A percentile compares a stretch with the other conserved stretches of the same genome.
Evolutionary conservation across 805 yeast genomes (phyloP).

Genomic region (Wickerhamomyces subpelliculosus): DNA sequence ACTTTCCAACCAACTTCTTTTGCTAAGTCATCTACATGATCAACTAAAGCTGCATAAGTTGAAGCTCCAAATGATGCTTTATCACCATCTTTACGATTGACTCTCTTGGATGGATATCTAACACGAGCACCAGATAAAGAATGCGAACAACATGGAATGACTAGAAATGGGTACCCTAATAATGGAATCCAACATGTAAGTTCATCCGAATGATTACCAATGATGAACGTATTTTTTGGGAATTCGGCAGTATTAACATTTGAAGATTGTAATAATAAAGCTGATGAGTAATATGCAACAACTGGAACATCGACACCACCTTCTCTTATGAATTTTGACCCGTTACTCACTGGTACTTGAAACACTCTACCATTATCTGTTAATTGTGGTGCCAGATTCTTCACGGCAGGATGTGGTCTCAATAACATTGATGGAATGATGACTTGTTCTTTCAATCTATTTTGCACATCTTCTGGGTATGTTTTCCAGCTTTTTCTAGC

Average conservation of each 20-base stretch:
- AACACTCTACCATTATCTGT: conserved; percentile 57
- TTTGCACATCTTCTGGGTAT: conserved; percentile 61
- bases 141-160: conserved; percentile 94
- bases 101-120: conserved; percentile 48
- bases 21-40: conserved; percentile 71
- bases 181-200: conserved; percentile 93
- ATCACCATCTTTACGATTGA: conserved; percentile 9
- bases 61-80: conserved; percentile 36
- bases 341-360: conserved; percentile 30
- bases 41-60: conserved; percentile 80
- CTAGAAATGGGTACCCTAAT: conserved; percentile 79
- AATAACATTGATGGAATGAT: conserved; percentile 71
- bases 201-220: conserved; percentile 95
- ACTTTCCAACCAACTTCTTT: conserved; percentile 73
- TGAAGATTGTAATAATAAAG: conserved; percentile 40
- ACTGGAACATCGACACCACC: conserved; percentile 31
- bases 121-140: conserved; percentile 68
- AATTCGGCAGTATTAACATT: conserved; percentile 59
- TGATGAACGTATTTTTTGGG: conserved; percentile 66
- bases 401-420: conserved; percentile 61
- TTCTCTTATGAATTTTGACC: conserved; percentile 4
- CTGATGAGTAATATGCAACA: conserved; percentile 42
- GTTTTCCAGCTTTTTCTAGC: conserved; percentile 80
- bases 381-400: conserved; percentile 44
- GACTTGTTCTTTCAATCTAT: conserved; percentile 62